Base-by-base conservation (phyloP, 768 basidiomycete species). In the Rhizopogon rudus region DNA sequence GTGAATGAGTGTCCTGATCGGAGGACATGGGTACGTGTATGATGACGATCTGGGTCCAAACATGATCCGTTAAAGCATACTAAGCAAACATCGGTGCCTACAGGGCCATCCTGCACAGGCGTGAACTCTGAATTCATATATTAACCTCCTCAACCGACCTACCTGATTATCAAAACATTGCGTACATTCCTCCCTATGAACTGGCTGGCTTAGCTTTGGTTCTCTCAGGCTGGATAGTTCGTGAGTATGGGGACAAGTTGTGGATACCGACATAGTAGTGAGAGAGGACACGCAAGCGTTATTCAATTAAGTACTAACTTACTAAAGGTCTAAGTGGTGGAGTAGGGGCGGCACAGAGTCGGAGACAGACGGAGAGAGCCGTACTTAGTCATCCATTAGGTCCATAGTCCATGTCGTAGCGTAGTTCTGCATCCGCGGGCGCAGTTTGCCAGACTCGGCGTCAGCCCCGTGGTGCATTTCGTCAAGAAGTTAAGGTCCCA, bases 131-230 rank as follows among this genome's bases (percentile, higher is more conserved):
- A 20, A 54, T 17, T 37, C 39, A 12, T 17, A 14, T 31, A 52
- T 39, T 51, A 40, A 16, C 9, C 50, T 52, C 48, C 48, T 10
- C 25, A 53, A 58, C 60, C 55, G 49, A 49, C 67, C 42, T 20
- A 87, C 93, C 82, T 98, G 95, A 63, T 82, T 84, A 70, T 98
- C 95, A 67, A 98, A 99, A 66, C 96, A 99, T 56, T 95, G 93
- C 0, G 95, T 97, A 65, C 96, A 99, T 70, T 98, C 95, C 71
- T 97, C 93, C 7, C 94, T 75, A 61, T 94, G 86, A 0, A 93
- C 90, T 0, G 81, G 80, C 58, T 93, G 87, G 4, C 81, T 84
- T 0, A 87, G 72, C 46, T 71, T 79, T 0, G 91, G 91, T 0
- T 75, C 75, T 37, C 75, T 68, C 0, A 92, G 72, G 12, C 62